These are phyloP conservation scores for Hypoxylon fuscum DNA, from an alignment of 495 filamentous ascomycete species.

Conservation along the genomic window DNA sequence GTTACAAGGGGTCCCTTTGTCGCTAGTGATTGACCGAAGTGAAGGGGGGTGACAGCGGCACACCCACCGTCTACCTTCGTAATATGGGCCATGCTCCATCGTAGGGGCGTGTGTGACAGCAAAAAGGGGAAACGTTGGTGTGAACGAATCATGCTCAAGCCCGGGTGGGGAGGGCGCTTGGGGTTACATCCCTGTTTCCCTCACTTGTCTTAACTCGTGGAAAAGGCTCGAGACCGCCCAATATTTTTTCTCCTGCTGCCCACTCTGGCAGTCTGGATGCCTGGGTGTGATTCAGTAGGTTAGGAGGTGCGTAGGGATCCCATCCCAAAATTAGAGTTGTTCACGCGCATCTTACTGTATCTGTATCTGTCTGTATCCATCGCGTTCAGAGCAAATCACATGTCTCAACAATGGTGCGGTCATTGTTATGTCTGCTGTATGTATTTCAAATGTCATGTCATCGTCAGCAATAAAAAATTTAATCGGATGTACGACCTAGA, in stretches of 20 bases:
- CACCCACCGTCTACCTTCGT: constrained; percentile 15
- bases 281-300: constrained; percentile 7
- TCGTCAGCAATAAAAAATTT: too few species aligned
- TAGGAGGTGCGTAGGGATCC: not conserved
- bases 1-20: constrained; percentile 27
- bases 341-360: not conserved
- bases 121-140: constrained; percentile 29
- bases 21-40: constrained; percentile 7
- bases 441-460: not conserved
- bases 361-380: not conserved
- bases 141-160: constrained; percentile 21
- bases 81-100: too few species aligned
- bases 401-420: not conserved
- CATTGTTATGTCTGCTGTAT: too few species aligned
- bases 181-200: constrained; percentile 17
- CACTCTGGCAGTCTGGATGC: constrained; percentile 1
- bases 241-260: constrained; percentile 6
- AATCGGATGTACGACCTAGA: not conserved
- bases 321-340: not conserved
- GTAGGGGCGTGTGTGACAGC: constrained; percentile 12
- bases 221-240: constrained; percentile 26
- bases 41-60: constrained; percentile 26
- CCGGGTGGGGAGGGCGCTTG: constrained; percentile 24
- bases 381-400: not conserved
- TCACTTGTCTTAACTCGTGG: constrained; percentile 22